Percentiles rank a stretch among this genome's conserved stretches.
phyloP scores from a whole-genome alignment of 208 protist genomes.

The Naegleria gruberi region DNA sequence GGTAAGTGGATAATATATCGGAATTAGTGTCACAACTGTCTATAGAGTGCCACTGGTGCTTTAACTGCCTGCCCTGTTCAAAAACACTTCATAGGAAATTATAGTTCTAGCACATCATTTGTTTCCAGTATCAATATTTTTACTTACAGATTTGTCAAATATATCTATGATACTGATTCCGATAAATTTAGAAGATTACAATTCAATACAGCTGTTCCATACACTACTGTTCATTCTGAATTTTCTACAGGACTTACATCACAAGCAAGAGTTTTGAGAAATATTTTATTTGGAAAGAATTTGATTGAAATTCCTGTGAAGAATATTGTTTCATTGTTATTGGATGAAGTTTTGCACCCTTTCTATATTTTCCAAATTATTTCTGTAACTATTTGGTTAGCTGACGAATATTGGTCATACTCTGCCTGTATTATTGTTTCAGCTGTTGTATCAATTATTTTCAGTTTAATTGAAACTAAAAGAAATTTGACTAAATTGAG shows the following conservation, averaged over 20 bases:
- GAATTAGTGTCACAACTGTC: neutral
- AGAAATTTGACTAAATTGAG: slow-evolving; percentile 13
- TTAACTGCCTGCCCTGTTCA: neutral
- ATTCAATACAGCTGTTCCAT: neutral
- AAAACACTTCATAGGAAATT: neutral
- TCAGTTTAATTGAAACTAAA: slow-evolving; percentile 17
- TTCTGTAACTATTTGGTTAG: slow-evolving; percentile 17
- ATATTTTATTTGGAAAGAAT: slow-evolving; percentile 19
- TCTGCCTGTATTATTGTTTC: neutral
- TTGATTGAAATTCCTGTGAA: slow-evolving; percentile 23
- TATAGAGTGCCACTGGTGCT: neutral
- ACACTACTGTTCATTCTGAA: neutral
- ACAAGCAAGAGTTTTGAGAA: neutral
- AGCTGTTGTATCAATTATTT: neutral
- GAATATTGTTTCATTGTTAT: slow-evolving; percentile 1
- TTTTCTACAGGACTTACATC: neutral
- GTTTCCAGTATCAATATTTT: neutral
- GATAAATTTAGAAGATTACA: neutral
- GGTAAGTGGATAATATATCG: neutral
- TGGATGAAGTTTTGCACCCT: slow-evolving; percentile 27
- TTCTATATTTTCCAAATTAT: slow-evolving; percentile 33
- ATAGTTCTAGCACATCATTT: neutral
- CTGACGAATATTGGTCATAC: slow-evolving; percentile 21
- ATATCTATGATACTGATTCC: neutral
- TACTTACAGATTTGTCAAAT: neutral